A percentile compares a stretch with the other conserved stretches of the same genome.
Evolutionary conservation across 2,329 filamentous ascomycete genomes (phyloP).

Genomic region (Incumbomyces delicatus): DNA sequence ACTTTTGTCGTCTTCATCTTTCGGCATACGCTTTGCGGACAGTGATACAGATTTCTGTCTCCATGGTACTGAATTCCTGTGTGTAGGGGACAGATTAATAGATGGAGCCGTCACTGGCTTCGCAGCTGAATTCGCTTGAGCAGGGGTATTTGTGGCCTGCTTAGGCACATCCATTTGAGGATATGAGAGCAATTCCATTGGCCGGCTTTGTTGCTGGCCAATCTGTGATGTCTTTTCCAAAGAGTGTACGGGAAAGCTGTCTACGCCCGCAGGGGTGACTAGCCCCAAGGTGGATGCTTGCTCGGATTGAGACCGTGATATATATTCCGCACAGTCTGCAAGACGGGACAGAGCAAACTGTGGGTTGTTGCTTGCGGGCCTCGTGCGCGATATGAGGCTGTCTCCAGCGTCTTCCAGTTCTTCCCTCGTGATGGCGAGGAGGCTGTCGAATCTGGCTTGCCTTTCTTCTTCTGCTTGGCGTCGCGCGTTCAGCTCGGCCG

Average conservation of each 20-base stretch:
- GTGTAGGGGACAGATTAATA: neutral
- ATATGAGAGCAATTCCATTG: too few relatives aligned
- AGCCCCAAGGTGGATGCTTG: conserved; percentile 12
- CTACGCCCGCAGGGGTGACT: conserved; percentile 10
- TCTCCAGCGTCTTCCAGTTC: conserved; percentile 14
- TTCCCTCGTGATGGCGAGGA: conserved; percentile 13
- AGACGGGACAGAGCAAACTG: conserved; percentile 17
- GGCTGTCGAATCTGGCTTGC: conserved; percentile 9
- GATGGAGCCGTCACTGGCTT: neutral
- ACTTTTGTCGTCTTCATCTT: conserved; percentile 1
- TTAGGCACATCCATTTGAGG: too few relatives aligned
- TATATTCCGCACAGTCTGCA: conserved; percentile 18
- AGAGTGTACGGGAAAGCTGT: neutral
- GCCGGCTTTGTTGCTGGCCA: too few relatives aligned
- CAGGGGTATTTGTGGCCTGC: neutral
- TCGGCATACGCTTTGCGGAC: neutral
- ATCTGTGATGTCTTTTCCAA: neutral
- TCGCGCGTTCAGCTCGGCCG: conserved; percentile 9
- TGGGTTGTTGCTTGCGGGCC: conserved; percentile 7
- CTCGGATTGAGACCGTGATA: conserved; percentile 9
- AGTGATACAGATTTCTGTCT: conserved; percentile 1
- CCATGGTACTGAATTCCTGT: neutral
- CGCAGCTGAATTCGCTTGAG: neutral
- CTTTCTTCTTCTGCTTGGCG: conserved; percentile 4
- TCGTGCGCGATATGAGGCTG: conserved; percentile 9